Percentiles rank a stretch among this genome's conserved stretches.
phyloP scores from a whole-genome alignment of 805 yeast species.

The Cyberlindnera maritima region DNA sequence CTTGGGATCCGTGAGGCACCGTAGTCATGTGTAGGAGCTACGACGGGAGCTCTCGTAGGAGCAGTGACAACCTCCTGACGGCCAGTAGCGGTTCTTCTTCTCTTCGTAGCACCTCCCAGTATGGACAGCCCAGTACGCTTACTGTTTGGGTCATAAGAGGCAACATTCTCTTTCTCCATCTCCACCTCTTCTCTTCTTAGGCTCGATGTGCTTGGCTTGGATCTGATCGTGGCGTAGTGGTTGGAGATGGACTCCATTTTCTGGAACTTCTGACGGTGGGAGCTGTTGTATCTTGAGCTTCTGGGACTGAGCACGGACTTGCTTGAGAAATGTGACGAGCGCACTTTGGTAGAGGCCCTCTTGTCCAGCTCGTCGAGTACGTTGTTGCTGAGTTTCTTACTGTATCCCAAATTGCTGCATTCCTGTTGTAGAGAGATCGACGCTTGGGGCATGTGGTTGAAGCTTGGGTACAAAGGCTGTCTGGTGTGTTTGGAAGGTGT shows the following conservation, averaged over 20 bases:
- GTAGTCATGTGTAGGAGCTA: neutral
- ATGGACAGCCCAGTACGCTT: conserved; percentile 20
- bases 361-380: conserved; percentile 34
- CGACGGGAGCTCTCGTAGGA: neutral
- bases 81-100: conserved; percentile 25
- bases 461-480: conserved; percentile 4
- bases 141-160: conserved; percentile 25
- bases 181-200: conserved; percentile 17
- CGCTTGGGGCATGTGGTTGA: neutral
- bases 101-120: conserved; percentile 21
- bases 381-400: conserved; percentile 32
- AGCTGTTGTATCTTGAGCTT: conserved; percentile 21
- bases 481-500: conserved; percentile 2
- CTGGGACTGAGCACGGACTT: conserved; percentile 21
- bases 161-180: conserved; percentile 24
- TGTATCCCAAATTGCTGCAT: conserved; percentile 29
- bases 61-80: conserved; percentile 11
- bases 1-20: conserved; percentile 7
- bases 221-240: conserved; percentile 30
- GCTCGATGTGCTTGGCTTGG: conserved; percentile 2
- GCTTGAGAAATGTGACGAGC: conserved; percentile 11
- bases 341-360: conserved; percentile 28
- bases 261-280: conserved; percentile 27
- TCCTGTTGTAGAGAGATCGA: conserved; percentile 6
- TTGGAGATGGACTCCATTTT: conserved; percentile 33